phyloP scores from a whole-genome alignment of 129 eudicot species.

The Erigeron canadensis region DNA sequence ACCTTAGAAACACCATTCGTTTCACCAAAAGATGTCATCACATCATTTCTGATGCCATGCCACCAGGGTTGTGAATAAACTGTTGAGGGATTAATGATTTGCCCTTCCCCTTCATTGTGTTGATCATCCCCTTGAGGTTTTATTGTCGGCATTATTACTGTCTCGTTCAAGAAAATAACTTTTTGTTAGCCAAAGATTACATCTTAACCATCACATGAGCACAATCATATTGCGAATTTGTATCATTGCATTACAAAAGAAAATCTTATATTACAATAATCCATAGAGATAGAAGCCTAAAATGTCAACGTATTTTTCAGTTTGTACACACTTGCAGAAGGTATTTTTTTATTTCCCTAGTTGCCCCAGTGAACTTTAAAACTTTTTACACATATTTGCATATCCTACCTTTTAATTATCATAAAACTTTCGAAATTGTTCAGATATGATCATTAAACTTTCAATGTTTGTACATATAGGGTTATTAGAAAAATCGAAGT shows the following conservation, averaged over 20 bases:
- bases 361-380: no score
- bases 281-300: background rate
- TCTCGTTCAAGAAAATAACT: conserved; percentile 11
- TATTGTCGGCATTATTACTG: conserved; percentile 41
- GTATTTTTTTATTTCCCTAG: no score
- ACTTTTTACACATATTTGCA: no score
- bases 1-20: conserved; percentile 26
- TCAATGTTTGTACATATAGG: no score
- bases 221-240: background rate
- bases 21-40: conserved; percentile 36
- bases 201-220: background rate
- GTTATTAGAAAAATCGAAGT: no score
- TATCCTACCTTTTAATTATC: no score
- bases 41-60: conserved; percentile 47
- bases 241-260: background rate
- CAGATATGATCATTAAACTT: no score
- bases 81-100: conserved; percentile 32
- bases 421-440: no score
- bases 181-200: background rate
- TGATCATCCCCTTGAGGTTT: conserved; percentile 37
- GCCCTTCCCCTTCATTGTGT: conserved; percentile 26
- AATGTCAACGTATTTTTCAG: no score
- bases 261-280: background rate
- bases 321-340: no score
- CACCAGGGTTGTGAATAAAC: conserved; percentile 70